phyloP scores from a whole-genome alignment of 768 basidiomycete genomes.

The Rhodotorula graminis region DNA sequence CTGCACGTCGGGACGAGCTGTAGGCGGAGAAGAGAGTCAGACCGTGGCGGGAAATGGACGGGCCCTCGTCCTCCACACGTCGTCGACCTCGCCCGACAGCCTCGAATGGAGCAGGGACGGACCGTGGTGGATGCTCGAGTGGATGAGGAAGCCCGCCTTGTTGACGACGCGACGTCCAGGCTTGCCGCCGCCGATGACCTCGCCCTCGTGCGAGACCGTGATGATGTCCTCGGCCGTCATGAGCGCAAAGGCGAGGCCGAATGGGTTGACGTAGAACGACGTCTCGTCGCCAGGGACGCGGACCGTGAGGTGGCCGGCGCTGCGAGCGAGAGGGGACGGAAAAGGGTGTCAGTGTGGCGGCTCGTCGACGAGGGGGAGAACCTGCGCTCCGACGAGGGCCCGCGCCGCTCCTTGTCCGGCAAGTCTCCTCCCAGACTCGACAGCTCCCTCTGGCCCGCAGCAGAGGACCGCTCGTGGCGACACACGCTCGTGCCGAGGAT shows the following conservation, averaged over 20 bases:
- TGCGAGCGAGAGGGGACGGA: not conserved
- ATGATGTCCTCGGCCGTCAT: conserved; percentile 34
- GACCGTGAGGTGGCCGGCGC: conserved; percentile 35
- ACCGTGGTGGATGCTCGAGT: conserved; percentile 43
- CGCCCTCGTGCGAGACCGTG: conserved; percentile 47
- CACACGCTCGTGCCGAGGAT: not conserved
- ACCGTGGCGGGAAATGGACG: too few relatives aligned
- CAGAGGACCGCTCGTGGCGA: too few relatives aligned
- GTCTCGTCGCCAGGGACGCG: conserved; percentile 2
- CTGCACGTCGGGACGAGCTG: conserved; percentile 52
- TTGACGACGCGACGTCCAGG: conserved; percentile 47
- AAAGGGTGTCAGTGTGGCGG: not conserved
- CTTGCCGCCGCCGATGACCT: conserved; percentile 47
- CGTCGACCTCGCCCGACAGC: too few relatives aligned
- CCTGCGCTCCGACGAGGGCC: too few relatives aligned
- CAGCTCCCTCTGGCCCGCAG: too few relatives aligned
- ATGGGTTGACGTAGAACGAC: conserved; percentile 29
- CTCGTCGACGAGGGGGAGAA: too few relatives aligned
- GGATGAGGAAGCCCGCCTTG: conserved; percentile 50
- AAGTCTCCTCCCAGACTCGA: too few relatives aligned
- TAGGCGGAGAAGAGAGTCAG: conserved; percentile 40
- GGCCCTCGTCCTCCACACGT: too few relatives aligned
- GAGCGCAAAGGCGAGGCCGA: conserved; percentile 8
- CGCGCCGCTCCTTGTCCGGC: too few relatives aligned
- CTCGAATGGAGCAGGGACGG: conserved; percentile 40